Evolutionary conservation across 805 yeast species (phyloP).

Genomic region (Candida berthetii): DNA sequence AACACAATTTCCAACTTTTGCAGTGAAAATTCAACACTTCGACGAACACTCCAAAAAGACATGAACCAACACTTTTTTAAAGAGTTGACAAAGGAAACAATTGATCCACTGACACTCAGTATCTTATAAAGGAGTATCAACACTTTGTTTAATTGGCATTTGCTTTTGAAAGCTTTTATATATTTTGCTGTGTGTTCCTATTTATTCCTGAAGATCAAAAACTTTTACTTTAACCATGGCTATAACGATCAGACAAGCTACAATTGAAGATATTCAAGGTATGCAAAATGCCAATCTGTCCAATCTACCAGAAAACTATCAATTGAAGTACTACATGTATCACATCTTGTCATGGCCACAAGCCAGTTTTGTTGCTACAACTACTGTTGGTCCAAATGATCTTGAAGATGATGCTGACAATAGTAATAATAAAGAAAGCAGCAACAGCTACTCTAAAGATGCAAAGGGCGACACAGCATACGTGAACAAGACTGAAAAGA

Average conservation of each 20-base stretch:
- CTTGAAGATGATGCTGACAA: slow-evolving; percentile 15
- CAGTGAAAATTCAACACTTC: no score
- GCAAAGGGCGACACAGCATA: slow-evolving; percentile 59
- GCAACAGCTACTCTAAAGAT: slow-evolving; percentile 11
- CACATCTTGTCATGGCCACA: slow-evolving; percentile 97
- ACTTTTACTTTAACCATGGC: slow-evolving; percentile 43
- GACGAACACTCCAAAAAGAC: no score
- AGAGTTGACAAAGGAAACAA: no score
- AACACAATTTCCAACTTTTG: no score
- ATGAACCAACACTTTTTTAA: no score
- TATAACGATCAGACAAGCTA: slow-evolving; percentile 83
- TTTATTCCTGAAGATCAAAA: no score
- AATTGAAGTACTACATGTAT: slow-evolving; percentile 87
- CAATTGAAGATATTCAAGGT: slow-evolving; percentile 79
- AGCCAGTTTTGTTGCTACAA: slow-evolving; percentile 91
- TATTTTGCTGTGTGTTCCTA: no score
- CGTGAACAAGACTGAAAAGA: slow-evolving; percentile 61
- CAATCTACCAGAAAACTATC: slow-evolving; percentile 92
- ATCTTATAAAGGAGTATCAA: no score
- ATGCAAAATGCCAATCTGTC: slow-evolving; percentile 94
- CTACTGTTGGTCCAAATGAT: slow-evolving; percentile 41
- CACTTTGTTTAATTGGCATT: no score
- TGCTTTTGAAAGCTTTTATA: no score
- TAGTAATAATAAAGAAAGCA: no score
- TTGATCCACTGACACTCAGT: no score